These are phyloP conservation scores for Elongisporangium undulatum DNA, from an alignment of 352 stramenopile species.

Conservation along the genomic window DNA sequence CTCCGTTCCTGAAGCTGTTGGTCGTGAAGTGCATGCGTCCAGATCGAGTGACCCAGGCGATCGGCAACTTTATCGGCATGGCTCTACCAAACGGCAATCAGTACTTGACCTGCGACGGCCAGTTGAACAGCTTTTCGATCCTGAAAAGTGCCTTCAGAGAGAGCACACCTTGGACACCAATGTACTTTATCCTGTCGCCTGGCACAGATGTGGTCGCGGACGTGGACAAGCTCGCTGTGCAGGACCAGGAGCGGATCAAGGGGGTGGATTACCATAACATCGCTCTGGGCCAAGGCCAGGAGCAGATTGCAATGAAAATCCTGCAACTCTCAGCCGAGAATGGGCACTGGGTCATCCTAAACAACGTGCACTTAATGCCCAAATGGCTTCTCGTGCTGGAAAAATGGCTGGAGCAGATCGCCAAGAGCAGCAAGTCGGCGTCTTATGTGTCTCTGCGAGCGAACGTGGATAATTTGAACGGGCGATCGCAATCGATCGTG, in stretches of 20 bases:
- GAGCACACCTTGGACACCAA: slow-evolving; percentile 92
- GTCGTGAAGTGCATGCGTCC: slow-evolving; percentile 93
- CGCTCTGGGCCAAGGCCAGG: slow-evolving; percentile 92
- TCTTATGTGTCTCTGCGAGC: slow-evolving; percentile 30
- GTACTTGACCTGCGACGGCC: slow-evolving; percentile 83
- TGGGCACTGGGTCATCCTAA: slow-evolving; percentile 94
- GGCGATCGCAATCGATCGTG: slow-evolving; percentile 18
- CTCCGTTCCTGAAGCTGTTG: slow-evolving; percentile 91
- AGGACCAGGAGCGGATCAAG: slow-evolving; percentile 91
- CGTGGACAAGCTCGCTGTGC: slow-evolving; percentile 92
- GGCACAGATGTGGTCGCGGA: slow-evolving; percentile 96
- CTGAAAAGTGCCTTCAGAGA: slow-evolving; percentile 93
- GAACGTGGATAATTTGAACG: neutral
- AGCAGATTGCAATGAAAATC: slow-evolving; percentile 87
- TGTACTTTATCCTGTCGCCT: slow-evolving; percentile 97
- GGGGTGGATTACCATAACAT: slow-evolving; percentile 96
- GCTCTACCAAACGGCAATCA: slow-evolving; percentile 71
- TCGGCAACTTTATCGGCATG: slow-evolving; percentile 92
- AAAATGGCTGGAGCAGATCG: slow-evolving; percentile 87
- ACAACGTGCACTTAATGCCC: slow-evolving; percentile 95
- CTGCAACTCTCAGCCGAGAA: slow-evolving; percentile 86
- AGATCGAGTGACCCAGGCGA: slow-evolving; percentile 90
- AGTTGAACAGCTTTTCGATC: slow-evolving; percentile 94
- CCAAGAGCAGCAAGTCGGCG: slow-evolving; percentile 47
- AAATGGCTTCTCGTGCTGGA: slow-evolving; percentile 92